Percentiles rank a stretch among this genome's conserved stretches.
phyloP scores from a whole-genome alignment of 768 basidiomycete genomes.

The Phaeotremella fagi region DNA sequence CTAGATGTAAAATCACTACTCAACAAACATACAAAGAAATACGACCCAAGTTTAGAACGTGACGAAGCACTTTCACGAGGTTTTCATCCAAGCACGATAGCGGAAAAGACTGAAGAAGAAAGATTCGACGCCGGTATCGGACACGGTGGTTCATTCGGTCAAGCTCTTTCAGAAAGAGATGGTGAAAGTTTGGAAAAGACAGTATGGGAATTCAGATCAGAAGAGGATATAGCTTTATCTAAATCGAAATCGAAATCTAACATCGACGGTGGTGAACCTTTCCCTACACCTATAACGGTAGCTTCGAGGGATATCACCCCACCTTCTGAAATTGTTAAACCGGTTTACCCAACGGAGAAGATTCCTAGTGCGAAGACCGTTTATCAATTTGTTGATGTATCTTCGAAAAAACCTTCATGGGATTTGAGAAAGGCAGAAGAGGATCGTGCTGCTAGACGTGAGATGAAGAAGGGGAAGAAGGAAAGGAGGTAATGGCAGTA shows the following conservation, averaged over 20 bases:
- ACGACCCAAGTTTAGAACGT: slow-evolving; percentile 15
- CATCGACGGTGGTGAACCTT: background rate
- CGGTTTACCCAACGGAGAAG: background rate
- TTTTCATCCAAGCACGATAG: slow-evolving; percentile 19
- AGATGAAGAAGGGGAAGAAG: too few relatives aligned
- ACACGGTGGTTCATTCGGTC: slow-evolving; percentile 31
- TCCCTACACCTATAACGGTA: background rate
- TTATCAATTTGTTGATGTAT: background rate
- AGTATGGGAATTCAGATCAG: slow-evolving; percentile 43
- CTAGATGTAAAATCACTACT: slow-evolving; percentile 55
- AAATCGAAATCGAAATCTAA: too few relatives aligned
- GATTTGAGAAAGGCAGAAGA: background rate
- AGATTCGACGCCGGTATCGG: slow-evolving; percentile 34
- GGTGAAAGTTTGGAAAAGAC: slow-evolving; percentile 31
- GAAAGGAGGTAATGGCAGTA: too few relatives aligned
- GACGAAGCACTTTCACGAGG: slow-evolving; percentile 17
- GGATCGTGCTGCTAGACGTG: background rate
- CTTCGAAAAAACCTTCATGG: slow-evolving; percentile 1
- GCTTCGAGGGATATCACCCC: background rate
- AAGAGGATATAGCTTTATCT: slow-evolving; percentile 21
- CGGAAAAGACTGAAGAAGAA: slow-evolving; percentile 39
- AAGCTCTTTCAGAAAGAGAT: background rate
- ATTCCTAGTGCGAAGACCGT: background rate
- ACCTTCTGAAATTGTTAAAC: background rate
- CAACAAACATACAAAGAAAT: slow-evolving; percentile 14